Conservation (phyloP, 2,329 filamentous ascomycete genomes). For the Trichophyton benhamiae region DNA sequence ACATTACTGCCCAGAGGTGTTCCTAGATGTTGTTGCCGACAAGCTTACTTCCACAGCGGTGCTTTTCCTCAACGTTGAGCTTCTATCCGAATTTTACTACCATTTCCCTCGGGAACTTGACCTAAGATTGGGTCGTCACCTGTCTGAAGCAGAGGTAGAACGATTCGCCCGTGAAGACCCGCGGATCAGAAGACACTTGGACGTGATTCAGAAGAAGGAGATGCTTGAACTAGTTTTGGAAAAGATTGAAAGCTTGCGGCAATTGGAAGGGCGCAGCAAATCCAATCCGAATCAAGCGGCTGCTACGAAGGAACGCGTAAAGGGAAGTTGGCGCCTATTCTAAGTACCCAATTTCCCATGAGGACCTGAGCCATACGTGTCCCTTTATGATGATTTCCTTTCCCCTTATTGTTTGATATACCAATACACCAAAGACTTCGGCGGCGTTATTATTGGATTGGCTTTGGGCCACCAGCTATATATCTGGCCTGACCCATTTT, state of each 20-base stretch:
- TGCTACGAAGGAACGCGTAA: conserved; percentile 26
- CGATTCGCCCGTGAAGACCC: conserved; percentile 86
- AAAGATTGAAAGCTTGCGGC: conserved; percentile 86
- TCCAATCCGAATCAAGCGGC: conserved; percentile 32
- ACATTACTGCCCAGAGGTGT: conserved; percentile 92
- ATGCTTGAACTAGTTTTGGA: conserved; percentile 81
- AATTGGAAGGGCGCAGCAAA: conserved; percentile 65
- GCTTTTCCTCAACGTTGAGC: conserved; percentile 91
- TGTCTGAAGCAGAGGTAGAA: conserved; percentile 70
- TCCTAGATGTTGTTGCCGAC: conserved; percentile 91
- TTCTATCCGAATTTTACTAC: conserved; percentile 95
- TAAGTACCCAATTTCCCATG: conserved; percentile 16
- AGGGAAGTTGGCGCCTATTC: conserved; percentile 33
- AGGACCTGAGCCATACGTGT: neutral
- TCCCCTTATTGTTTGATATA: neutral
- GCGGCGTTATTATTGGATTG: neutral
- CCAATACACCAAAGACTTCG: neutral
- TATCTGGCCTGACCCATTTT: neutral
- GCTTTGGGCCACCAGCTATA: neutral
- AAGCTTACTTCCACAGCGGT: conserved; percentile 93
- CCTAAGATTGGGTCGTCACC: conserved; percentile 65
- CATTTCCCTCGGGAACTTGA: conserved; percentile 92
- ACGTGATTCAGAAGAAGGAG: conserved; percentile 85
- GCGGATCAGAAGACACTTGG: conserved; percentile 75
- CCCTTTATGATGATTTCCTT: neutral